phyloP scores from a whole-genome alignment of 495 filamentous ascomycete genomes.

The Talaromyces wortmannii region DNA sequence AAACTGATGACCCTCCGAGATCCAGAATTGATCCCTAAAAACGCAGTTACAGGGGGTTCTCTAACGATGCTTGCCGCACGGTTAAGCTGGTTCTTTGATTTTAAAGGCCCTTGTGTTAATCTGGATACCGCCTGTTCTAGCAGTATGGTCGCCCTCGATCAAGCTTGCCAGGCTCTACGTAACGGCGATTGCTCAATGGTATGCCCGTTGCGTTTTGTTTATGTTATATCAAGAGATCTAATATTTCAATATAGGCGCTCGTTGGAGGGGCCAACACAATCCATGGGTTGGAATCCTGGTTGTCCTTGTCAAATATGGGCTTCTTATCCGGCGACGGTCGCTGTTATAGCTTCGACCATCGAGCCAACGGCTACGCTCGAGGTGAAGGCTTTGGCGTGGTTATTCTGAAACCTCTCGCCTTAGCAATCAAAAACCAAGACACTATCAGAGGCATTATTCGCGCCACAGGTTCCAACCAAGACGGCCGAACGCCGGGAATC shows the following conservation, averaged over 20 bases:
- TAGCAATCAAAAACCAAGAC: constrained; percentile 22
- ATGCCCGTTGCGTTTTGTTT: too few species aligned
- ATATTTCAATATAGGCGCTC: constrained; percentile 7
- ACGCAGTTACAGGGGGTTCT: constrained; percentile 16
- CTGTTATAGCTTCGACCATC: constrained; percentile 23
- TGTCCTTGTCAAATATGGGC: constrained; percentile 8
- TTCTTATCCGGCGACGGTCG: constrained; percentile 21
- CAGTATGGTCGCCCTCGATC: constrained; percentile 26
- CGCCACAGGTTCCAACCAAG: constrained; percentile 23
- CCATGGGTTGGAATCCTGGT: constrained; percentile 11
- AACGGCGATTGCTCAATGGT: neutral
- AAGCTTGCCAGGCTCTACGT: constrained; percentile 9
- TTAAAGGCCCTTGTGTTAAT: constrained; percentile 18
- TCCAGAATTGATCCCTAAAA: constrained; percentile 12
- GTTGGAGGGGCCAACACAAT: constrained; percentile 16
- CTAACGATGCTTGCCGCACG: constrained; percentile 30
- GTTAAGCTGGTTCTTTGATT: constrained; percentile 18
- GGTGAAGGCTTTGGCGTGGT: constrained; percentile 21
- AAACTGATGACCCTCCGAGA: constrained; percentile 17
- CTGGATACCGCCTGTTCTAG: constrained; percentile 39
- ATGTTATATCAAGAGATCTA: constrained; percentile 11
- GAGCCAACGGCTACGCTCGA: constrained; percentile 26
- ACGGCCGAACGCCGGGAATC: constrained; percentile 25
- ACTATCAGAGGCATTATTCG: constrained; percentile 24
- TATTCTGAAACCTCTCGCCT: constrained; percentile 18